Conservation (phyloP, 2,329 filamentous ascomycete species). For the Chalaropsis thielavioides region DNA sequence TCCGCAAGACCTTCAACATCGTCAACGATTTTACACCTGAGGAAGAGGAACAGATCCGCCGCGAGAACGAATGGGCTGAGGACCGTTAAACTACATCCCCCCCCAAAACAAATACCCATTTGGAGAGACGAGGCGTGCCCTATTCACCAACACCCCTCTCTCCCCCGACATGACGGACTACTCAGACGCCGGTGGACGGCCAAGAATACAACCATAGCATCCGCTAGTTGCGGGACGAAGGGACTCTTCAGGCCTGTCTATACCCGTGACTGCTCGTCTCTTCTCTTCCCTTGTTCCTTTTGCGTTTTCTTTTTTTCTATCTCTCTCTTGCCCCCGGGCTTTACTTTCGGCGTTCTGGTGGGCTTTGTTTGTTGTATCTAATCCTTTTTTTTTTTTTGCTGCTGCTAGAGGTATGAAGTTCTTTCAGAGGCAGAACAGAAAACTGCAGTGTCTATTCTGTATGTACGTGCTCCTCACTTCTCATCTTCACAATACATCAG, state of each 20-base stretch:
- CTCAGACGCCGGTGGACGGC: not conserved
- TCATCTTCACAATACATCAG: not conserved
- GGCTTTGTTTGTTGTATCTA: not conserved
- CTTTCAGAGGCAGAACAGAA: not conserved
- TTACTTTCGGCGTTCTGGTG: conserved; percentile 1
- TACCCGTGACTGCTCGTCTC: not conserved
- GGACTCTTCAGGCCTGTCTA: not conserved
- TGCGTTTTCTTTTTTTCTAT: not conserved
- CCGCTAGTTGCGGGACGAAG: not conserved
- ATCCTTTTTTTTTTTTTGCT: not conserved
- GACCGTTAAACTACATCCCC: conserved; percentile 43
- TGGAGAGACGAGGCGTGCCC: not conserved
- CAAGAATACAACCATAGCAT: not conserved
- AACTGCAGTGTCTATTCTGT: not conserved
- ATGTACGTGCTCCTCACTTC: not conserved
- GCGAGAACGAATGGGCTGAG: conserved; percentile 86
- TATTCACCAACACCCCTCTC: not conserved
- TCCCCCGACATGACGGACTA: not conserved
- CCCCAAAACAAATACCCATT: not conserved
- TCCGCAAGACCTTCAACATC: conserved; percentile 99
- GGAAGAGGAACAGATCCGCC: conserved; percentile 93
- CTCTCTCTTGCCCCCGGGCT: not conserved
- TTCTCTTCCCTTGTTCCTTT: not conserved
- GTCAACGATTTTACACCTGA: conserved; percentile 98
- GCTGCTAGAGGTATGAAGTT: not conserved